phyloP scores from a whole-genome alignment of 306 rosid species.

The Medicago lupulina region DNA sequence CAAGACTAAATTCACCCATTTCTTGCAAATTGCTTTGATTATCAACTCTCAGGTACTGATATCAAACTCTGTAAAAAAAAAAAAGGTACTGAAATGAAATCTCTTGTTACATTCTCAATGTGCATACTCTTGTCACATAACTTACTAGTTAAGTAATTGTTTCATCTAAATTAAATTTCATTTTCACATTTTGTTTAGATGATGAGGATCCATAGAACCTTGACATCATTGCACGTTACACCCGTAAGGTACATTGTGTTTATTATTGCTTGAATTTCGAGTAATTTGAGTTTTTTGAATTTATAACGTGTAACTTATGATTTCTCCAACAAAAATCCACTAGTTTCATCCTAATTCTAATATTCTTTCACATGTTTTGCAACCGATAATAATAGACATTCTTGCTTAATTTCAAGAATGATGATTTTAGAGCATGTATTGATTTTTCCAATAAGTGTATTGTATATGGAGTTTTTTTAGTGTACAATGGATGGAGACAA shows the following conservation, averaged over 20 bases:
- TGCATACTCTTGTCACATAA: background rate
- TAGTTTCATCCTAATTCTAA: background rate
- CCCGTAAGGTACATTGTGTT: background rate
- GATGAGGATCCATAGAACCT: background rate
- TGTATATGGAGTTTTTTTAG: too few relatives aligned
- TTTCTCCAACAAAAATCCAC: background rate
- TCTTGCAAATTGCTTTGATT: background rate
- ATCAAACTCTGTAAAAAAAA: too few relatives aligned
- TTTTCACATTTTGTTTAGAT: background rate
- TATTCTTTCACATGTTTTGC: too few relatives aligned
- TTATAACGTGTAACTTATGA: background rate
- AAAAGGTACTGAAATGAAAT: background rate
- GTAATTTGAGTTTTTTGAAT: background rate
- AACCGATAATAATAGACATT: too few relatives aligned
- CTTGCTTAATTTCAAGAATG: too few relatives aligned
- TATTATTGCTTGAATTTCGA: background rate
- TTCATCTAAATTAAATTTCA: background rate
- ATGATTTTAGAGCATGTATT: too few relatives aligned
- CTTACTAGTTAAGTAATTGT: background rate
- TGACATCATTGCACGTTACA: background rate
- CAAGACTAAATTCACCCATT: constrained; percentile 19
- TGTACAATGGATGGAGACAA: too few relatives aligned
- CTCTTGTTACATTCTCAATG: background rate
- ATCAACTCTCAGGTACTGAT: background rate
- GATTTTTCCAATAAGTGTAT: too few relatives aligned